phyloP scores from a whole-genome alignment of 768 basidiomycete genomes.

The Asterophora parasitica region DNA sequence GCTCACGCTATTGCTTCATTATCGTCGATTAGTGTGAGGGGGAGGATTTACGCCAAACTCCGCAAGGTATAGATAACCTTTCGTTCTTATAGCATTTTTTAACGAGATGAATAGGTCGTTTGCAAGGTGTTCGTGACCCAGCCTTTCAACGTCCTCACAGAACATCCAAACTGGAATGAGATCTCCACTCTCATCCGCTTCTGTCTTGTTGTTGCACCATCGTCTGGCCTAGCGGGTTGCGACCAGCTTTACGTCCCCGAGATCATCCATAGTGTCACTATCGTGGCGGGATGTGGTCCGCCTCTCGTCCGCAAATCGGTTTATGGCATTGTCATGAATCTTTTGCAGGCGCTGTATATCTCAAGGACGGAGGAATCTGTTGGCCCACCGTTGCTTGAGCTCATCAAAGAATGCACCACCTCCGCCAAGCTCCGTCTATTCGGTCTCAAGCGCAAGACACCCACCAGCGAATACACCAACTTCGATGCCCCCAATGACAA shows the following conservation, averaged over 20 bases:
- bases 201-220: slow-evolving; percentile 66
- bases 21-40: slow-evolving; percentile 73
- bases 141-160: slow-evolving; percentile 55
- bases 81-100: neutral
- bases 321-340: slow-evolving; percentile 77
- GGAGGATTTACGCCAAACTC: slow-evolving; percentile 70
- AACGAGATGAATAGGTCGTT: slow-evolving; percentile 44
- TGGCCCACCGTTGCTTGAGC: slow-evolving; percentile 51
- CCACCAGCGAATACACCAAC: slow-evolving; percentile 64
- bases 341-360: slow-evolving; percentile 71
- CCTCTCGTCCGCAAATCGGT: slow-evolving; percentile 72
- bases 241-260: slow-evolving; percentile 83
- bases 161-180: slow-evolving; percentile 77
- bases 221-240: slow-evolving; percentile 55
- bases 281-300: slow-evolving; percentile 75
- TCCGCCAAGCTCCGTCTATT: slow-evolving; percentile 62
- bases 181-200: slow-evolving; percentile 77
- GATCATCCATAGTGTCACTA: slow-evolving; percentile 70
- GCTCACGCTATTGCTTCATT: slow-evolving; percentile 69
- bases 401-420: slow-evolving; percentile 58
- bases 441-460: slow-evolving; percentile 59
- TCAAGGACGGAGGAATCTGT: slow-evolving; percentile 55
- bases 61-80: slow-evolving; percentile 52
- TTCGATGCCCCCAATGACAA: slow-evolving; percentile 52
- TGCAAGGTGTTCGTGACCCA: slow-evolving; percentile 61